Percentiles rank a stretch among this genome's conserved stretches.
These are phyloP conservation scores for Rhizomucor miehei DNA, from an alignment of 371 early-diverging fungal genomes.

Conservation along the genomic window DNA sequence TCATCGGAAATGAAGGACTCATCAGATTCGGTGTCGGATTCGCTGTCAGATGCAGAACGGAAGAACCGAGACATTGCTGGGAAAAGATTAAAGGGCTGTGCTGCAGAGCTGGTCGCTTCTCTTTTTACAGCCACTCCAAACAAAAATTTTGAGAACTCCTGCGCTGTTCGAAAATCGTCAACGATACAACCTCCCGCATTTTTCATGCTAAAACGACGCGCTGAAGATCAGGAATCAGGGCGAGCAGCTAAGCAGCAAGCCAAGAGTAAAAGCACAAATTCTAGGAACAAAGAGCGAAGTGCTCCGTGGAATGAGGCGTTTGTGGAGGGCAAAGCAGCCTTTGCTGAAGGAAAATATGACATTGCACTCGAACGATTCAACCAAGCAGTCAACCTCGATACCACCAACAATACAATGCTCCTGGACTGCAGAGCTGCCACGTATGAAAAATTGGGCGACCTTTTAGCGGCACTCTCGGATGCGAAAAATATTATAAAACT, in stretches of 20 bases:
- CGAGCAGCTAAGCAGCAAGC: too few species aligned
- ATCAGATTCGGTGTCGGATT: slow-evolving; percentile 53
- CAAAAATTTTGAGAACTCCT: too few species aligned
- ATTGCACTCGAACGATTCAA: slow-evolving; percentile 25
- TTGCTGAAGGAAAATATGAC: slow-evolving; percentile 20
- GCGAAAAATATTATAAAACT: slow-evolving; percentile 21
- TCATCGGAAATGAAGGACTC: slow-evolving; percentile 59
- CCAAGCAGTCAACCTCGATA: slow-evolving; percentile 14
- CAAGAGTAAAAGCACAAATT: too few species aligned
- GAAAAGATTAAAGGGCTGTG: too few species aligned
- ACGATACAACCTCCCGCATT: too few species aligned
- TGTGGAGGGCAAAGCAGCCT: slow-evolving; percentile 23
- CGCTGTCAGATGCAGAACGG: slow-evolving; percentile 58
- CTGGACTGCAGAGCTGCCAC: slow-evolving; percentile 40
- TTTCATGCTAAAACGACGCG: too few species aligned
- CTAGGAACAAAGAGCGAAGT: background rate
- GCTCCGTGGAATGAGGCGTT: slow-evolving; percentile 24
- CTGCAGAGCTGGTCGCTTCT: too few species aligned
- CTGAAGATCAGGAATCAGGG: too few species aligned
- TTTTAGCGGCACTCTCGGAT: slow-evolving; percentile 24
- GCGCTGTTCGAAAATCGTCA: too few species aligned
- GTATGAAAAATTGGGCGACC: slow-evolving; percentile 20
- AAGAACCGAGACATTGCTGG: slow-evolving; percentile 55
- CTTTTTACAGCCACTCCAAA: too few species aligned
- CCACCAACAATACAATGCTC: slow-evolving; percentile 17